Base-by-base conservation (phyloP, 2,329 filamentous ascomycete species). In the Chaetomiaceae sp. region DNA sequence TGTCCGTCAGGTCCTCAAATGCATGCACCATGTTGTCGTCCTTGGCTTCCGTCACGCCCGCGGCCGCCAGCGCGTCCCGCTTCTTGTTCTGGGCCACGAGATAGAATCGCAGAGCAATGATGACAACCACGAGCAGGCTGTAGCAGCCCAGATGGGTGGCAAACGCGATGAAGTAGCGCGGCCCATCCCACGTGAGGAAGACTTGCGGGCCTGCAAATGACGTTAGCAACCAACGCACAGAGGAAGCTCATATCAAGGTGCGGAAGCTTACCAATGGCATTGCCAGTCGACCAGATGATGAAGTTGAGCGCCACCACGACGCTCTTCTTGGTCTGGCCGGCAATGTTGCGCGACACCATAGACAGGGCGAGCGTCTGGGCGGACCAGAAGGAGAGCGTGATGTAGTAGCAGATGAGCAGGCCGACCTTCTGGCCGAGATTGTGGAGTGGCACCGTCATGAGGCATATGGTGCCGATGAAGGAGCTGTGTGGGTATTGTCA, bases 381-480 rank as follows among this genome's bases (percentile, higher is more conserved):
- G 0, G 84, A 81, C 84, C 84, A 88, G 74, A 89, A 89, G 5
- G 81, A 86, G 15, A 88, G 72, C 0, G 80, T 83, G 51, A 88
- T 83, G 66, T 88, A 89, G 70, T 88, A 89, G 58, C 74, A 77
- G 58, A 88, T 77, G 12, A 88, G 67, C 0, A 89, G 72, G 6
- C 84, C 84, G 22, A 82, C 73, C 63, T 83, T 75, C 30, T 78
- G 80, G 8, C 74, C 63, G 29, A 71, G 70, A 35, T 69, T 76
- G 6, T 72, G 69, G 54, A 83, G 81, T 18, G 75, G 63, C 7
- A 88, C 73, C 0, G 79, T 83, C 75, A 88, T 83, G 45, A 88
- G 75, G 32, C 86, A 74, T 42, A 86, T 81, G 1, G 84, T 88
- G 42, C 84, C 84, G 38, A 84, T 61, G 57, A 86, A 84, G 1